Evolutionary conservation across 345 rosid genomes (phyloP), one percentile per base, ranked within the genome.

Genomic region (Salix exigua): DNA sequence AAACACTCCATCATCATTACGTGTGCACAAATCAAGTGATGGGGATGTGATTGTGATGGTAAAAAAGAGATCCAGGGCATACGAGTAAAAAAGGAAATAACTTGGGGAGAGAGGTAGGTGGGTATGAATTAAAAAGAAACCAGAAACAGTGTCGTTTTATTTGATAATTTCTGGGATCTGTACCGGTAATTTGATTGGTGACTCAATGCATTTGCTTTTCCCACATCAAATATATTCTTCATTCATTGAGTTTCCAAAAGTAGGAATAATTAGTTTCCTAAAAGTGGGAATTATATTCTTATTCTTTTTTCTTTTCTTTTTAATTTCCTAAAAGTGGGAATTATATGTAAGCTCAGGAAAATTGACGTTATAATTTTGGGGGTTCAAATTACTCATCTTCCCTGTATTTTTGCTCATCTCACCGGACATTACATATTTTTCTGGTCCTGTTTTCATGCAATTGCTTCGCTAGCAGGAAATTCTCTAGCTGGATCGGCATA

Each of bases 381-480:
- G n/a, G n/a, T 6, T 51, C 58, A 5, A 51, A 51, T 51, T 19
- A 7, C 7, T 19, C 7, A 19, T 51, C 58, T 6, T 51, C 23
- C 6, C 7, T 23, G 25, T 35, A 2, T 50, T 9, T 25, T 10
- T 68, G 38, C 42, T 18, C 64, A 23, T 48, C 35, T 77, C 51
- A 37, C 71, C 65, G 12, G 76, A 60, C 75, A 28, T 53, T 51
- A 23, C 7, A 78, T 55, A 53, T 33, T 33, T 33, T 53, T 30
- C 60, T 38, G 76, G 62, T 55, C 55, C 48, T 72, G 53, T 62
- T 38, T 46, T 66, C 30, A 25, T 35, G 25, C 35, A 63, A 61
- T 25, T 58, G 83, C 79, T 77, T 80, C 26, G 73, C 75, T 83
- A 83, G 83, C 77, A 71, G 58, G 76, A 78, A 71, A 68, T 60